Evolutionary conservation across 805 yeast genomes (phyloP).

Genomic region (Ogataea parapolymorpha): DNA sequence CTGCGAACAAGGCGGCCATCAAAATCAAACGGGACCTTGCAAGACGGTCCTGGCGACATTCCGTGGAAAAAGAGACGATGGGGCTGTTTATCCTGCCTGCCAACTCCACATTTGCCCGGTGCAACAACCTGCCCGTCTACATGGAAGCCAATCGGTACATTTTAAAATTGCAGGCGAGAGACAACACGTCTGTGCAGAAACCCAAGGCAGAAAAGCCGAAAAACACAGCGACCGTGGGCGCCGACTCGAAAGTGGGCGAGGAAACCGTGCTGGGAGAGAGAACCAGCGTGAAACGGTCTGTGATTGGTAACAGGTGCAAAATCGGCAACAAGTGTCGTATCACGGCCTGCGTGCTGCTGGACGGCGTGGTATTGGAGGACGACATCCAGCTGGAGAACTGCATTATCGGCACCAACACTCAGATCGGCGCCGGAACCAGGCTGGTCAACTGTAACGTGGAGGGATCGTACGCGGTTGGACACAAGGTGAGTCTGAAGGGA

Average conservation of each 20-base stretch:
- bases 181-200: slow-evolving; percentile 18
- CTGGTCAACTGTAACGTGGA: slow-evolving; percentile 84
- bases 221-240: slow-evolving; percentile 73
- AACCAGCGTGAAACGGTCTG: slow-evolving; percentile 82
- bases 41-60: slow-evolving; percentile 88
- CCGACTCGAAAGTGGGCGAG: slow-evolving; percentile 77
- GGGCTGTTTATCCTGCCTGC: slow-evolving; percentile 70
- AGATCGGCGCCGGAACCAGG: slow-evolving; percentile 60
- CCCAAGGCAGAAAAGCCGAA: slow-evolving; percentile 38
- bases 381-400: slow-evolving; percentile 81
- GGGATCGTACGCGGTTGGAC: slow-evolving; percentile 65
- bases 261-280: slow-evolving; percentile 71
- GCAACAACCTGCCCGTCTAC: slow-evolving; percentile 75
- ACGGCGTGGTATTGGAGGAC: slow-evolving; percentile 71
- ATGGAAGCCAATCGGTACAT: slow-evolving; percentile 85
- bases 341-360: slow-evolving; percentile 78
- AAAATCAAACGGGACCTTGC: slow-evolving; percentile 83
- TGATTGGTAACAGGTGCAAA: slow-evolving; percentile 67
- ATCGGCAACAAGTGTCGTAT: slow-evolving; percentile 87
- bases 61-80: slow-evolving; percentile 53
- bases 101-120: slow-evolving; percentile 67
- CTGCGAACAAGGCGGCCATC: slow-evolving; percentile 46
- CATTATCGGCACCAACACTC: slow-evolving; percentile 69
- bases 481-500: slow-evolving; percentile 45
- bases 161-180: slow-evolving; percentile 60